These are phyloP conservation scores for Yamadazyma sp. DNA, from an alignment of 805 yeast species.

Conservation along the genomic window DNA sequence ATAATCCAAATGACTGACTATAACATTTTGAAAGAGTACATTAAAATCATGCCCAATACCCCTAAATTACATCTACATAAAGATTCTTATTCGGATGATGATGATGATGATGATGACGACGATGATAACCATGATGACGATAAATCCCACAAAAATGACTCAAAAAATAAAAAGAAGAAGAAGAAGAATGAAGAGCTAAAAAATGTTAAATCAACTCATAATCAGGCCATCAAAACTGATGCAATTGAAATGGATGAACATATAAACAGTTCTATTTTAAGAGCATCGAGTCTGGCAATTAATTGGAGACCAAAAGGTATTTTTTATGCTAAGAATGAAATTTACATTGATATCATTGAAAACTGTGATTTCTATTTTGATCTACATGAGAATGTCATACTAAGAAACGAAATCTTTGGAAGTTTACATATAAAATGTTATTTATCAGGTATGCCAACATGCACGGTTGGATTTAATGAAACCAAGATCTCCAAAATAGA, in stretches of 20 bases:
- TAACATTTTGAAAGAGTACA: conserved; percentile 73
- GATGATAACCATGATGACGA: conserved; percentile 8
- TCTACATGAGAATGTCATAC: conserved; percentile 23
- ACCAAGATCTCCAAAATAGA: conserved; percentile 26
- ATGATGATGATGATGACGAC: not conserved
- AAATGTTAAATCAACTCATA: conserved; percentile 33
- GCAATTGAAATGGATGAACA: conserved; percentile 21
- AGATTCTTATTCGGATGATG: conserved; percentile 5
- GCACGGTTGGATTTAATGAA: conserved; percentile 41
- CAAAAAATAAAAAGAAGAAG: conserved; percentile 1
- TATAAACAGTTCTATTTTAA: conserved; percentile 67
- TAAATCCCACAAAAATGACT: not conserved
- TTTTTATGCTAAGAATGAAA: conserved; percentile 42
- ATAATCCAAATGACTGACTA: conserved; percentile 81
- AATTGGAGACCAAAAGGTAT: conserved; percentile 47
- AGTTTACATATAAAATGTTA: conserved; percentile 34
- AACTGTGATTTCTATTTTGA: conserved; percentile 35
- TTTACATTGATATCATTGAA: conserved; percentile 41
- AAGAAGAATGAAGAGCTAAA: conserved; percentile 2
- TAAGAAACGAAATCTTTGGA: conserved; percentile 34
- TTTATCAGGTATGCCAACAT: conserved; percentile 44
- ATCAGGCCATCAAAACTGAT: conserved; percentile 34
- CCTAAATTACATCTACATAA: conserved; percentile 13
- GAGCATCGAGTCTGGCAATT: conserved; percentile 65
- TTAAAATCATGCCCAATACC: conserved; percentile 49